These are phyloP conservation scores for Rhizomucor miehei DNA, from an alignment of 371 early-diverging fungal species.

Conservation along the genomic window DNA sequence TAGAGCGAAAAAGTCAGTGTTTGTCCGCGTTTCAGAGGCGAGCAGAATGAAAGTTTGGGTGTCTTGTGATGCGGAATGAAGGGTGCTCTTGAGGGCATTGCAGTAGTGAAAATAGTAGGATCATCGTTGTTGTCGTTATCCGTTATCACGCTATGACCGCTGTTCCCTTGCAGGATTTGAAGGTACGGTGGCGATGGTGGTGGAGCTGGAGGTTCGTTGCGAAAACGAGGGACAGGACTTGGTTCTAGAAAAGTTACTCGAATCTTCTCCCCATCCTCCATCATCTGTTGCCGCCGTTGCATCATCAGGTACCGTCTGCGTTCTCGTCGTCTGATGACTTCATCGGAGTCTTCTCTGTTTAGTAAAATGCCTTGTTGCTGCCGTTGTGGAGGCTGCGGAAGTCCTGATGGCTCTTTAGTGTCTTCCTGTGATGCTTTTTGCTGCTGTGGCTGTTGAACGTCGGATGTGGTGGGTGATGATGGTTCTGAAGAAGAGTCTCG, in stretches of 20 bases:
- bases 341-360: too few relatives aligned
- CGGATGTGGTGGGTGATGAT: too few relatives aligned
- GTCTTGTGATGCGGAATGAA: background rate
- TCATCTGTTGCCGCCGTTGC: slow-evolving; percentile 5
- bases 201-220: slow-evolving; percentile 42
- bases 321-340: too few relatives aligned
- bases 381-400: too few relatives aligned
- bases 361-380: too few relatives aligned
- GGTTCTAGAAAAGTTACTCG: slow-evolving; percentile 45
- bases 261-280: slow-evolving; percentile 16
- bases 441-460: too few relatives aligned
- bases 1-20: slow-evolving; percentile 28
- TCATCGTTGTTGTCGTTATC: background rate
- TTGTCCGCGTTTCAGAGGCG: slow-evolving; percentile 37
- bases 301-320: slow-evolving; percentile 22
- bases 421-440: too few relatives aligned
- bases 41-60: slow-evolving; percentile 16
- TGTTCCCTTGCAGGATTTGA: slow-evolving; percentile 13
- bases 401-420: too few relatives aligned
- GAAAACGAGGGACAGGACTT: slow-evolving; percentile 47
- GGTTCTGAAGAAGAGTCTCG: too few relatives aligned
- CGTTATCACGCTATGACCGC: too few relatives aligned
- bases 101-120: slow-evolving; percentile 13
- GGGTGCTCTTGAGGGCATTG: too few relatives aligned
- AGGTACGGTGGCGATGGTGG: slow-evolving; percentile 44